These are phyloP conservation scores for Trametes cingulata DNA, from an alignment of 768 basidiomycete genomes.

Conservation along the genomic window DNA sequence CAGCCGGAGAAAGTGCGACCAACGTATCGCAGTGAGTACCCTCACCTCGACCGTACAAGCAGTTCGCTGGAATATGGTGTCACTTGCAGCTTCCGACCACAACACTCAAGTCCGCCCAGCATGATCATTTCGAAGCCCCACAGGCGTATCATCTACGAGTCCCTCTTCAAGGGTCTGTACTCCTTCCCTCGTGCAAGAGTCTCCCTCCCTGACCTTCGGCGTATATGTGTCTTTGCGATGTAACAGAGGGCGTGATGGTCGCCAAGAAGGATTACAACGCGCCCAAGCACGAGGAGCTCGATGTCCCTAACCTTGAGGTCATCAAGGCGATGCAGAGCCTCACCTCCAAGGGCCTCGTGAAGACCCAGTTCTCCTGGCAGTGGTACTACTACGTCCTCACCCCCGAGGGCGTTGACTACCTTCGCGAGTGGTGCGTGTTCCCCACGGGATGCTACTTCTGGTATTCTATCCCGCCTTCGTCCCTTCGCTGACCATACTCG, in stretches of 20 bases:
- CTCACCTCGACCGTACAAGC: no score
- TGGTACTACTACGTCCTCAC: slow-evolving; percentile 99
- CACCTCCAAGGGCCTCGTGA: slow-evolving; percentile 81
- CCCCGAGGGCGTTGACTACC: slow-evolving; percentile 95
- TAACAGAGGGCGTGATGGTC: slow-evolving; percentile 93
- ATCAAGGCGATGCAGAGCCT: slow-evolving; percentile 73
- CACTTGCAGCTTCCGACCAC: slow-evolving; percentile 34
- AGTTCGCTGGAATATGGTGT: background rate
- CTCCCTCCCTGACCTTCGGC: background rate
- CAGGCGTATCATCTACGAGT: slow-evolving; percentile 96
- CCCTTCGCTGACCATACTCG: background rate
- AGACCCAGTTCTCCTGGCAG: slow-evolving; percentile 99
- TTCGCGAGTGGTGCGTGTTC: slow-evolving; percentile 75
- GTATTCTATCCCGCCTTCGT: background rate
- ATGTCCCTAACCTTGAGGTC: slow-evolving; percentile 65
- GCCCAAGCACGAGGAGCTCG: slow-evolving; percentile 90
- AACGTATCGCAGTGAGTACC: slow-evolving; percentile 38
- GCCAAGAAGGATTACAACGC: slow-evolving; percentile 99
- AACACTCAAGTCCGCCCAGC: slow-evolving; percentile 41
- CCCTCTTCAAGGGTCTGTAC: slow-evolving; percentile 97
- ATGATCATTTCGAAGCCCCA: slow-evolving; percentile 99
- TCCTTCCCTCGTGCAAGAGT: background rate
- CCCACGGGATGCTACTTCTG: no score
- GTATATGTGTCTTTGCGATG: background rate
- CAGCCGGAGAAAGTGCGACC: slow-evolving; percentile 40